These are phyloP conservation scores for Benincasa hispida DNA, from an alignment of 306 rosid genomes.

Conservation along the genomic window DNA sequence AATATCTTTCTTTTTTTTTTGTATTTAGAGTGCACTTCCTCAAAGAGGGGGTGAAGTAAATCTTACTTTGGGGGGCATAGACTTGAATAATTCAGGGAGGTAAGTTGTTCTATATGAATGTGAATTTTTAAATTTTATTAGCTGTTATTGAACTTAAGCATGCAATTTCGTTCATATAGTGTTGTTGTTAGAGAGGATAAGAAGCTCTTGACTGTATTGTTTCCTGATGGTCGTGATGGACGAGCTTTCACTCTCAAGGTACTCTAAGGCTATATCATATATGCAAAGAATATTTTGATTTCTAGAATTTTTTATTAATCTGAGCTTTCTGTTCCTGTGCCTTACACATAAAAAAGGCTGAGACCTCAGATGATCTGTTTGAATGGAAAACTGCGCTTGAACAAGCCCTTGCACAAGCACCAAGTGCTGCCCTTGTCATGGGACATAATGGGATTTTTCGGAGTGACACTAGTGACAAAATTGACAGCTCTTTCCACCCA, in stretches of 20 bases:
- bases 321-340: not conserved
- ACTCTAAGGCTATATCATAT: not conserved
- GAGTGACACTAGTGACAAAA: slow-evolving; percentile 63
- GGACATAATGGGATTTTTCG: slow-evolving; percentile 94
- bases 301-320: not conserved
- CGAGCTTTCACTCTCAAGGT: slow-evolving; percentile 99
- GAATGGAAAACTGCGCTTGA: slow-evolving; percentile 99
- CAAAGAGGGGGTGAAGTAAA: slow-evolving; percentile 97
- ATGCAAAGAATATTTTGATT: not conserved
- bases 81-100: slow-evolving; percentile 99
- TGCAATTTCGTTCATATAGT: slow-evolving; percentile 34
- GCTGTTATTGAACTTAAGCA: slow-evolving; percentile 12
- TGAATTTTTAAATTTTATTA: not conserved
- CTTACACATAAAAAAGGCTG: slow-evolving; percentile 43
- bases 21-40: slow-evolving; percentile 81
- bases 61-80: slow-evolving; percentile 94
- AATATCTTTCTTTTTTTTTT: slow-evolving; percentile 2
- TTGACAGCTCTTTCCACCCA: slow-evolving; percentile 91
- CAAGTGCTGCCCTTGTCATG: slow-evolving; percentile 98
- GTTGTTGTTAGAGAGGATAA: slow-evolving; percentile 99
- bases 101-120: slow-evolving; percentile 16
- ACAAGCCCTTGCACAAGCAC: slow-evolving; percentile 96
- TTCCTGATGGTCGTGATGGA: slow-evolving; percentile 99
- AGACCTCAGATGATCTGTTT: slow-evolving; percentile 82
- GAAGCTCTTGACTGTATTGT: slow-evolving; percentile 85